These are phyloP conservation scores for Ilyonectria sp. DNA, from an alignment of 2,329 filamentous ascomycete genomes.

Conservation along the genomic window DNA sequence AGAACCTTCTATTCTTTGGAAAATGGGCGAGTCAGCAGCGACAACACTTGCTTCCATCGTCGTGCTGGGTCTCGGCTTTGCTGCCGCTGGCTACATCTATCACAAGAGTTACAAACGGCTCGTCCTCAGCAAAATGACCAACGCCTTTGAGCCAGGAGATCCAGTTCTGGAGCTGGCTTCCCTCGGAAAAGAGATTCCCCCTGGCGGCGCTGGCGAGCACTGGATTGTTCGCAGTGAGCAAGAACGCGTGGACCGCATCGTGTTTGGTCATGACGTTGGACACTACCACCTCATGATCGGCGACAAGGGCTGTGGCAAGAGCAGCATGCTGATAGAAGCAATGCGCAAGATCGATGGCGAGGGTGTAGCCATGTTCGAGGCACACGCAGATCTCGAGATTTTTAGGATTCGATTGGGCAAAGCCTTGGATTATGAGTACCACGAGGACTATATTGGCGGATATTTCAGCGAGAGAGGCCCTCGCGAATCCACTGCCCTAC, in stretches of 20 bases:
- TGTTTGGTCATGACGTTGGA: conserved; percentile 79
- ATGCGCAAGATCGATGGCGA: conserved; percentile 95
- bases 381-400: conserved; percentile 94
- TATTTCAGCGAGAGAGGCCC: conserved; percentile 96
- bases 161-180: conserved; percentile 88
- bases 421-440: conserved; percentile 94
- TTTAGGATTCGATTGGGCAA: conserved; percentile 94
- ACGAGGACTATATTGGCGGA: conserved; percentile 97
- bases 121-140: conserved; percentile 92
- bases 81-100: conserved; percentile 80
- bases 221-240: conserved; percentile 93
- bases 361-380: conserved; percentile 95
- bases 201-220: conserved; percentile 57
- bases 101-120: conserved; percentile 90
- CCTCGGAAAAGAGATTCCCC: conserved; percentile 69
- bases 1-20: conserved; percentile 62
- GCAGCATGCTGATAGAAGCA: conserved; percentile 93
- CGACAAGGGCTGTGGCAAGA: conserved; percentile 97
- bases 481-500: conserved; percentile 88
- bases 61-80: conserved; percentile 77
- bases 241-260: conserved; percentile 83
- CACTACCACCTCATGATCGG: conserved; percentile 95
- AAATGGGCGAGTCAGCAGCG: conserved; percentile 81
- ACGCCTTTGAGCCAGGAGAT: conserved; percentile 93
- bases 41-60: conserved; percentile 83